A percentile compares a stretch with the other conserved stretches of the same genome.
phyloP scores from a whole-genome alignment of 441 rosid species.

The Flueggea neowawraea region DNA sequence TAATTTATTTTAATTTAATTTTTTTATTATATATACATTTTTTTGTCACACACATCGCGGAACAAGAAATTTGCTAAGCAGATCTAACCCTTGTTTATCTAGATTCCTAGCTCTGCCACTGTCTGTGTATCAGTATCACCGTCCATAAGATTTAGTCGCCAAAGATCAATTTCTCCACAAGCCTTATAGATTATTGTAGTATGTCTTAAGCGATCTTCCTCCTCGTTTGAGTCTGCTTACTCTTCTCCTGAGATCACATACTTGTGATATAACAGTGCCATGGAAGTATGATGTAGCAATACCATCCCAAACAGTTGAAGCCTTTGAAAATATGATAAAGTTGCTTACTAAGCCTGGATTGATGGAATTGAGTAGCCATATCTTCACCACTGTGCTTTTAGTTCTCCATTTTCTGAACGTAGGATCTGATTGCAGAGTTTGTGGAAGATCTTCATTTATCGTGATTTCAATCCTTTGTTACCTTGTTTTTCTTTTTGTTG shows the following conservation, averaged over 20 bases:
- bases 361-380: constrained; percentile 3
- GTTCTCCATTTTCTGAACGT: neutral
- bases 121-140: too few relatives aligned
- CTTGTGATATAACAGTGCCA: neutral
- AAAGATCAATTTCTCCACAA: constrained; percentile 6
- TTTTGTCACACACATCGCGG: too few relatives aligned
- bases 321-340: neutral
- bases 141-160: neutral
- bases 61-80: too few relatives aligned
- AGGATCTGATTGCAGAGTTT: neutral
- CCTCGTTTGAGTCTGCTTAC: neutral
- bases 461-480: too few relatives aligned
- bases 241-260: neutral
- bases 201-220: neutral
- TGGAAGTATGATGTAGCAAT: neutral
- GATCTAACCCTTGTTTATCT: too few relatives aligned
- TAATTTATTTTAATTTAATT: too few relatives aligned
- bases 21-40: too few relatives aligned
- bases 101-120: too few relatives aligned
- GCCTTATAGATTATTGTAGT: constrained; percentile 1
- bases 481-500: too few relatives aligned
- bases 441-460: neutral
- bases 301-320: neutral
- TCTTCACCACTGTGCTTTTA: neutral
- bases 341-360: neutral